Evolutionary conservation across 345 rosid genomes (phyloP).

Genomic region (Moricandia moricandioides): DNA sequence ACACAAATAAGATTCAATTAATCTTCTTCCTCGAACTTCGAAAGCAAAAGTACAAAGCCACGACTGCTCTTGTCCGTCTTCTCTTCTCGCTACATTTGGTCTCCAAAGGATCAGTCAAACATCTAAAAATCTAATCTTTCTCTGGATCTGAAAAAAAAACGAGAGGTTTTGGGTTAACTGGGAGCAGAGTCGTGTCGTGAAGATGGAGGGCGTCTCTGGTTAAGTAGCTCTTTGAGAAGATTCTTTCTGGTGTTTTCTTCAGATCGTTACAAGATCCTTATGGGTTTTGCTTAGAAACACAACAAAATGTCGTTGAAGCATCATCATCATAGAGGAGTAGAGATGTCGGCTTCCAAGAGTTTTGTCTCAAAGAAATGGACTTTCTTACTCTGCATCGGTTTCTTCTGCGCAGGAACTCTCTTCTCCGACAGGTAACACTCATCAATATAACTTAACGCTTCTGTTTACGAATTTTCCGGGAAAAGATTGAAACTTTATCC

Average conservation of each 20-base stretch:
- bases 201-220: constrained; percentile 15
- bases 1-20: constrained; percentile 20
- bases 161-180: neutral
- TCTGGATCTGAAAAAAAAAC: neutral
- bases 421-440: constrained; percentile 68
- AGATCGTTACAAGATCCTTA: too few relatives aligned
- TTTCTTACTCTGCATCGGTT: constrained; percentile 75
- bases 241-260: neutral
- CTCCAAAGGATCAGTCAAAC: constrained; percentile 21
- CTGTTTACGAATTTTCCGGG: neutral
- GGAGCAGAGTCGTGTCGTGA: neutral
- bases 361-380: constrained; percentile 79
- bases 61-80: too few relatives aligned
- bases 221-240: constrained; percentile 2
- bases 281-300: neutral
- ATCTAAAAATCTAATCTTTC: neutral
- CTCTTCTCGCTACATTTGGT: constrained; percentile 7
- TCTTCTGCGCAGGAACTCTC: constrained; percentile 92
- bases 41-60: constrained; percentile 27
- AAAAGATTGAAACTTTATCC: neutral
- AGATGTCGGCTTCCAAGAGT: constrained; percentile 38
- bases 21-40: constrained; percentile 30
- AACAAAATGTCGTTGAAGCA: constrained; percentile 37
- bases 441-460: neutral
- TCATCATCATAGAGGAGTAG: constrained; percentile 32